These are phyloP conservation scores for Coelastrella sp. DNA, from an alignment of 139 green algal genomes.

Conservation along the genomic window DNA sequence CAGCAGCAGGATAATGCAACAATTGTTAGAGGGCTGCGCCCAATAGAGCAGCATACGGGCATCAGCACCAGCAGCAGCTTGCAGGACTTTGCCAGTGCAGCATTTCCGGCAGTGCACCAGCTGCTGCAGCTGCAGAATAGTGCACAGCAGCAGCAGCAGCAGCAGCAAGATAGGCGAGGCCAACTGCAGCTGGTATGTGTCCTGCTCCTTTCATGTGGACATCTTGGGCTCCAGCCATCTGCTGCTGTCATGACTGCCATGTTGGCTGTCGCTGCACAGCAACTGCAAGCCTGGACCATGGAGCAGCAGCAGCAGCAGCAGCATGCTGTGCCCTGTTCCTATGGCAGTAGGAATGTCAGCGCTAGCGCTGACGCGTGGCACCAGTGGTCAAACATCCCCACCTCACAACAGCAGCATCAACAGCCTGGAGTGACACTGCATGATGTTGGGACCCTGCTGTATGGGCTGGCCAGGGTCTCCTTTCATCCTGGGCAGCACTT, in stretches of 20 bases:
- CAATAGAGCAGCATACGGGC: neutral
- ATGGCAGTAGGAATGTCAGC: neutral
- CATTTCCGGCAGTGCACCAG: neutral
- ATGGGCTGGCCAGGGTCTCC: neutral
- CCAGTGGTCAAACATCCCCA: neutral
- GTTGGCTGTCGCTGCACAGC: neutral
- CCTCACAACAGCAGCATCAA: neutral
- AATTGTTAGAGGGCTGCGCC: neutral
- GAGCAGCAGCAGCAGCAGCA: conserved; percentile 3
- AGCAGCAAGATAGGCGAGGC: neutral
- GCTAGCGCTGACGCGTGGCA: neutral
- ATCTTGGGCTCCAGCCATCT: neutral
- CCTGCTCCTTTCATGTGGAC: neutral
- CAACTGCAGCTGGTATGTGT: neutral
- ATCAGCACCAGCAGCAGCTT: neutral
- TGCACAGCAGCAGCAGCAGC: neutral
- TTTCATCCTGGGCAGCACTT: neutral
- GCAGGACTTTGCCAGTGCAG: neutral
- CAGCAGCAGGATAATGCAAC: neutral
- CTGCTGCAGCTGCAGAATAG: neutral
- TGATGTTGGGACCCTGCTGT: neutral
- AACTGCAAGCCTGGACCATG: neutral
- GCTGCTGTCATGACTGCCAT: neutral
- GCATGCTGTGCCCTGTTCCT: neutral
- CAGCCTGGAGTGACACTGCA: neutral